Evolutionary conservation across 179 eudicot genomes (phyloP).

Genomic region (Patellifolia procumbens): DNA sequence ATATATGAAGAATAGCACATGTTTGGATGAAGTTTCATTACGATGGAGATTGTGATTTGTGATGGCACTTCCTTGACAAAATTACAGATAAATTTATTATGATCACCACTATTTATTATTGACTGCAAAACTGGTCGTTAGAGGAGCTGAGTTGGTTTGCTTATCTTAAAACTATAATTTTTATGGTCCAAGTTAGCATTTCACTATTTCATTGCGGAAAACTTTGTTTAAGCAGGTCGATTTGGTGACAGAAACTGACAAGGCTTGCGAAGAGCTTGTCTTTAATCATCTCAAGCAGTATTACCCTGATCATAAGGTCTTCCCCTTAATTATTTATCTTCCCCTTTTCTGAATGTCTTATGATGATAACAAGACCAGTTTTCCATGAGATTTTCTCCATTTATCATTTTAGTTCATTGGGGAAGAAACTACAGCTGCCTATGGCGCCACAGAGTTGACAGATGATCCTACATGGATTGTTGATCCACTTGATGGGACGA

Average conservation of each 20-base stretch:
- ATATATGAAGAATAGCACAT: no score
- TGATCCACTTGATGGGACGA: conserved; percentile 96
- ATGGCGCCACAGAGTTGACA: conserved; percentile 75
- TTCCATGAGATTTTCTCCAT: neutral
- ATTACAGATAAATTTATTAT: no score
- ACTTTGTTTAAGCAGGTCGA: conserved; percentile 61
- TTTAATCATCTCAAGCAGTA: conserved; percentile 73
- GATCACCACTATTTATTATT: no score
- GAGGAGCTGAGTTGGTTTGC: neutral
- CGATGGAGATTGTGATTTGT: no score
- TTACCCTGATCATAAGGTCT: conserved; percentile 87
- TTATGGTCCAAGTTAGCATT: conserved; percentile 4
- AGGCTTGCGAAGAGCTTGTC: conserved; percentile 88
- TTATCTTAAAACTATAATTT: neutral
- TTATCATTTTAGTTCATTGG: conserved; percentile 69
- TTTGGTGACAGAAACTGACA: conserved; percentile 96
- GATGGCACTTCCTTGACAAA: no score
- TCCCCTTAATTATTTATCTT: neutral
- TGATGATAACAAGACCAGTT: neutral
- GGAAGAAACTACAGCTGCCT: conserved; percentile 92
- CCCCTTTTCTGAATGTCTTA: neutral
- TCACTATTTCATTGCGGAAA: neutral
- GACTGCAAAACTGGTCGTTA: no score
- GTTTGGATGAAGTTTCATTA: no score
- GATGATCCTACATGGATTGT: conserved; percentile 98